Evolutionary conservation across 352 stramenopile species (phyloP).

Genomic region (Phytophthora pinifolia): DNA sequence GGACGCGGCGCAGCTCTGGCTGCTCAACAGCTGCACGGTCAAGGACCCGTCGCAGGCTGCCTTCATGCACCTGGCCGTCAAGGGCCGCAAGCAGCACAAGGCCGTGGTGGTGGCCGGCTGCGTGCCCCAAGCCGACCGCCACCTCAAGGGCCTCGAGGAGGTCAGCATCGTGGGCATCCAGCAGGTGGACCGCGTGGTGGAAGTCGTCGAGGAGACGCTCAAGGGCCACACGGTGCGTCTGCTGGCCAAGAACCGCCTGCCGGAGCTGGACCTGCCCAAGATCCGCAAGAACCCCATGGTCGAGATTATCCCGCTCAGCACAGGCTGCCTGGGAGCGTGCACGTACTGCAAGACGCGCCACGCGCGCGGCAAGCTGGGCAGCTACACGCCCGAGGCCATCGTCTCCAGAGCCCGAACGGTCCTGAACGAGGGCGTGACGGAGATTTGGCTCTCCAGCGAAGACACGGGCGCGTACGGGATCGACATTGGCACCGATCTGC

Average conservation of each 20-base stretch:
- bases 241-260: conserved; percentile 81
- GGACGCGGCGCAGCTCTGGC: conserved; percentile 83
- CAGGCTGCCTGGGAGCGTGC: conserved; percentile 90
- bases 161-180: conserved; percentile 91
- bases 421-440: conserved; percentile 80
- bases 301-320: conserved; percentile 92
- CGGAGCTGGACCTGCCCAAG: conserved; percentile 90
- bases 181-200: conserved; percentile 90
- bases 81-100: conserved; percentile 79
- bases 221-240: conserved; percentile 88
- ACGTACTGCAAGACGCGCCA: conserved; percentile 95
- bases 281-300: conserved; percentile 92
- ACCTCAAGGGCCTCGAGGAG: conserved; percentile 79
- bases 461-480: conserved; percentile 93
- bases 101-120: conserved; percentile 90
- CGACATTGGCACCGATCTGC: conserved; percentile 84
- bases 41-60: conserved; percentile 91
- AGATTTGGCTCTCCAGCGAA: conserved; percentile 92
- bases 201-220: conserved; percentile 92
- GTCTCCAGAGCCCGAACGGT: conserved; percentile 64
- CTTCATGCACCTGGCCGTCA: conserved; percentile 89
- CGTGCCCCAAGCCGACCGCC: conserved; percentile 88
- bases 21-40: conserved; percentile 94
- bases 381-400: conserved; percentile 84
- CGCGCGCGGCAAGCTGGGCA: conserved; percentile 89